phyloP scores from a whole-genome alignment of 2,329 filamentous ascomycete species.

The Arthrobotrys musiformis region DNA sequence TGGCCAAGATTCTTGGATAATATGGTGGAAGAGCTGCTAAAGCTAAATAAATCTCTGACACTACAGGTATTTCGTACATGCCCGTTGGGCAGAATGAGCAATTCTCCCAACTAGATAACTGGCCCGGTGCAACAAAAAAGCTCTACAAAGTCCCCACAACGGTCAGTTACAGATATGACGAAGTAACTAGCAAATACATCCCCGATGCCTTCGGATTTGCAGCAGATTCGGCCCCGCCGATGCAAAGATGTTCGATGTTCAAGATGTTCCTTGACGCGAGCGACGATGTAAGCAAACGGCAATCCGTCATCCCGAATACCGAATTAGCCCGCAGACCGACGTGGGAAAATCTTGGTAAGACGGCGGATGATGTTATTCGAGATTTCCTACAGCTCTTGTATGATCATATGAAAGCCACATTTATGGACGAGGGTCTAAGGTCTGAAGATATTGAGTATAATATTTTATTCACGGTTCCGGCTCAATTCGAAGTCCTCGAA shows the following conservation, averaged over 20 bases:
- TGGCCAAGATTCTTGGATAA: background rate
- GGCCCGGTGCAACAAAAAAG: conserved; percentile 41
- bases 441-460: conserved; percentile 42
- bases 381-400: conserved; percentile 42
- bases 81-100: conserved; percentile 40
- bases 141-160: conserved; percentile 44
- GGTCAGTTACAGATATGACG: conserved; percentile 25
- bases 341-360: conserved; percentile 39
- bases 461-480: conserved; percentile 41
- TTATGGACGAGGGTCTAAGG: conserved; percentile 36
- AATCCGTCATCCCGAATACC: background rate
- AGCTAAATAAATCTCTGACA: background rate
- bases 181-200: background rate
- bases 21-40: background rate
- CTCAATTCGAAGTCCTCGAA: conserved; percentile 41
- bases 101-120: conserved; percentile 41
- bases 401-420: conserved; percentile 23
- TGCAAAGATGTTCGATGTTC: conserved; percentile 36
- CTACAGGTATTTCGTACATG: conserved; percentile 36
- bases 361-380: conserved; percentile 30
- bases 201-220: conserved; percentile 41
- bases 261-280: conserved; percentile 43
- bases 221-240: conserved; percentile 12
- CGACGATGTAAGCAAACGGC: conserved; percentile 2
- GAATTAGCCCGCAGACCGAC: conserved; percentile 13